phyloP scores from a whole-genome alignment of 208 protist genomes.

The Lotmaria passim region DNA sequence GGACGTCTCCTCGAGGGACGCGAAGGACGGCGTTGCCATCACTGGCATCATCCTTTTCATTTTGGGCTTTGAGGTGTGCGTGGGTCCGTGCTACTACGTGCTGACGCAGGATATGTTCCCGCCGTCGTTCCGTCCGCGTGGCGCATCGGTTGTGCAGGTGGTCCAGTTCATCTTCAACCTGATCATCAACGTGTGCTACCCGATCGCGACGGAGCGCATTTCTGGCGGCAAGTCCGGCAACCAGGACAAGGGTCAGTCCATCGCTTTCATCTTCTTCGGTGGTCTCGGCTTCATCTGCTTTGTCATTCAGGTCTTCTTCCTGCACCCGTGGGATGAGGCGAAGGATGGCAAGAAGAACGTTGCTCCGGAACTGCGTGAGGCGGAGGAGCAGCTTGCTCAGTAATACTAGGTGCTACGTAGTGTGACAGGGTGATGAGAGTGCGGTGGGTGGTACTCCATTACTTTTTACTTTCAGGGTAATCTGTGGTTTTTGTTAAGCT shows the following conservation, averaged over 20 bases:
- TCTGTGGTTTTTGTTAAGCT: background rate
- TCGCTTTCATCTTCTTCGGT: constrained; percentile 90
- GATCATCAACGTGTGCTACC: constrained; percentile 89
- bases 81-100: constrained; percentile 84
- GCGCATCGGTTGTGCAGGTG: constrained; percentile 69
- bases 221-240: constrained; percentile 81
- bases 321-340: constrained; percentile 67
- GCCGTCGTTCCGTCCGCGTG: constrained; percentile 71
- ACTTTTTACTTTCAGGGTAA: background rate
- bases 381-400: background rate
- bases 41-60: constrained; percentile 86
- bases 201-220: constrained; percentile 75
- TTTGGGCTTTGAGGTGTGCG: constrained; percentile 69
- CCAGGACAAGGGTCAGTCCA: constrained; percentile 88
- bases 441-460: background rate
- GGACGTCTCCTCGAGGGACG: constrained; percentile 45
- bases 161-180: constrained; percentile 88
- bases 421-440: no score
- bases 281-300: constrained; percentile 69
- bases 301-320: constrained; percentile 76
- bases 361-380: background rate
- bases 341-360: constrained; percentile 29
- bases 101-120: constrained; percentile 88
- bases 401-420: background rate
- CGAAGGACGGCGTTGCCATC: constrained; percentile 74